Conservation (phyloP, 805 yeast species). For the Schizosaccharomyces japonicus region DNA sequence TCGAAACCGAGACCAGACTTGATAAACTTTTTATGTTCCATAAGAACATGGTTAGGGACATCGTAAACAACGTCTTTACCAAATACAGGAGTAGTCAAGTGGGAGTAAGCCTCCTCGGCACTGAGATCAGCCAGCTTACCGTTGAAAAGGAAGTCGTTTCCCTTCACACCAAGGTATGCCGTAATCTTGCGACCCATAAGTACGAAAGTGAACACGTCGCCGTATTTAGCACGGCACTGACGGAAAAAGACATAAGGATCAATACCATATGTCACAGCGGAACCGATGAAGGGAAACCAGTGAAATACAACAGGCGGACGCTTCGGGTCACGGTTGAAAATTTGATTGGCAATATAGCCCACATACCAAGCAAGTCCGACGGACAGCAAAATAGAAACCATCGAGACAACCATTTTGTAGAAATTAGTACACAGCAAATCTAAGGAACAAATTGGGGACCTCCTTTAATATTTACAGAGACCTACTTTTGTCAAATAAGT, state of each 20-base stretch:
- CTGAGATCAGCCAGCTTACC: slow-evolving; percentile 72
- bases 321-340: neutral
- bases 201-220: slow-evolving; percentile 80
- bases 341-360: neutral
- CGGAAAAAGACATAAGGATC: slow-evolving; percentile 80
- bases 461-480: too few relatives aligned
- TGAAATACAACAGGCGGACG: slow-evolving; percentile 67
- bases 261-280: slow-evolving; percentile 73
- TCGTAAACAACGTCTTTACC: slow-evolving; percentile 95
- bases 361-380: neutral
- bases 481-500: too few relatives aligned
- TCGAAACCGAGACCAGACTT: slow-evolving; percentile 71
- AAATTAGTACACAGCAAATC: too few relatives aligned
- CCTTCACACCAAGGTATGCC: slow-evolving; percentile 88
- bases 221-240: slow-evolving; percentile 56
- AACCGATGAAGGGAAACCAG: slow-evolving; percentile 90
- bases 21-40: slow-evolving; percentile 97
- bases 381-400: neutral
- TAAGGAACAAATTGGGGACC: too few relatives aligned
- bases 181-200: slow-evolving; percentile 82
- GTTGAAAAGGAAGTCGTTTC: slow-evolving; percentile 87
- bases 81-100: slow-evolving; percentile 95
- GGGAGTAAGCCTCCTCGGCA: slow-evolving; percentile 90
- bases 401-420: neutral
- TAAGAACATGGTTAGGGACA: slow-evolving; percentile 74